A percentile compares a stretch with the other conserved stretches of the same genome.
phyloP scores from a whole-genome alignment of 441 rosid species.

The Omphalea diandra region DNA sequence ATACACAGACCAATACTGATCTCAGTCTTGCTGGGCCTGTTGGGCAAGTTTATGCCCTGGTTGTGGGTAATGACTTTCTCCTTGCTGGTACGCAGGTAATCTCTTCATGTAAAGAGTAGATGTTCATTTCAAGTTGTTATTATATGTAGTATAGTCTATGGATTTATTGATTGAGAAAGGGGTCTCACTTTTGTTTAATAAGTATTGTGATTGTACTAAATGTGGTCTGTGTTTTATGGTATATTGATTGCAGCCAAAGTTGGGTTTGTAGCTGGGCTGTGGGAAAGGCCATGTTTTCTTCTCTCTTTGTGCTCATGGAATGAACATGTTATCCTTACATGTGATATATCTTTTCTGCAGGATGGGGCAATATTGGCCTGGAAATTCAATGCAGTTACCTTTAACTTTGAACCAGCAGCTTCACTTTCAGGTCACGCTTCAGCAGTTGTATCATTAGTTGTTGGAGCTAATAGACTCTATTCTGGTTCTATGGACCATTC shows the following conservation, averaged over 20 bases:
- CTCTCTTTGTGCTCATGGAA: neutral
- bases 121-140: too few relatives aligned
- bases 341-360: conserved; percentile 52
- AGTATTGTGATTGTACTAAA: neutral
- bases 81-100: conserved; percentile 95
- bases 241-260: neutral
- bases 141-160: too few relatives aligned
- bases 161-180: neutral
- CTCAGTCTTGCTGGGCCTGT: conserved; percentile 94
- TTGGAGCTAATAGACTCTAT: conserved; percentile 90
- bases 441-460: conserved; percentile 84
- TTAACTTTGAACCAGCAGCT: conserved; percentile 81
- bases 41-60: conserved; percentile 93
- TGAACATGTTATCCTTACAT: neutral
- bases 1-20: conserved; percentile 66
- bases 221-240: neutral
- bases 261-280: neutral
- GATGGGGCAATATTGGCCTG: conserved; percentile 88
- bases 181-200: neutral
- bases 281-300: neutral
- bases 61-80: conserved; percentile 79
- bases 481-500: conserved; percentile 96
- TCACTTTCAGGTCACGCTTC: conserved; percentile 66
- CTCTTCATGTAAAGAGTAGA: neutral
- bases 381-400: conserved; percentile 70